Evolutionary conservation across 164 flowering plant genomes (phyloP), one percentile per base, ranked within the genome.

Genomic region (Annona cherimola): DNA sequence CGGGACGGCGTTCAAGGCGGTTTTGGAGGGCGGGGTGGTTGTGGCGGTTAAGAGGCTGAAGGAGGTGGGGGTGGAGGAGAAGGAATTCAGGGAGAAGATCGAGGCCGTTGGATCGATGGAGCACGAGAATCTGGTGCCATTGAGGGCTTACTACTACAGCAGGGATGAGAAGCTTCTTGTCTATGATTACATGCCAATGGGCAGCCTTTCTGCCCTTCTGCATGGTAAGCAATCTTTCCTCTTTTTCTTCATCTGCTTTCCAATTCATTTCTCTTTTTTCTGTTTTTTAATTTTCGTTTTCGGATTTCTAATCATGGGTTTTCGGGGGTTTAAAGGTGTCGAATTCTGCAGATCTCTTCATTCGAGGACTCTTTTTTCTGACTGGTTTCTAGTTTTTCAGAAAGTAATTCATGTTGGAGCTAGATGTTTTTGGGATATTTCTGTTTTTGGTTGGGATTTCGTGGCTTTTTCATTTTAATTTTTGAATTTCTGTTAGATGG

Each of bases 151-250:
- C 71, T 89, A 88, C 72, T 91, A 18, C 71, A 86, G 85, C 77
- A 73, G 73, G 62, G 95, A 88, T 4, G 98, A 96, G 81, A 96
- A 87, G 83, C 93, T 96, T 66, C 89, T 96, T 66, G 97, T 96
- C 35, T 86, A 83, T 84, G 98, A 96, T 83, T 96, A 86, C 85
- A 76, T 93, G 90, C 84, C 95, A 19, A 86, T 83, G 86, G 99
- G 99, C 76, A 95, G 99, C 87, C 84, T 95, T 67, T 95, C 97
- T 81, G 98, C 99, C 7, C 90, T 93, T 73, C 77, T 95, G 73
- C 99, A 95, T 79, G 99, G 99, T 95, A 42, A 86, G 87, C 5
- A 39, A 16, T 63, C 71, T 26, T 55, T 19, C 45, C 64, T 41
- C 42, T 20, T n/a, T 61, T 67, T 55, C 46, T 3, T 69, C 43